phyloP scores from a whole-genome alignment of 345 rosid genomes.

The Brassica rapa region DNA sequence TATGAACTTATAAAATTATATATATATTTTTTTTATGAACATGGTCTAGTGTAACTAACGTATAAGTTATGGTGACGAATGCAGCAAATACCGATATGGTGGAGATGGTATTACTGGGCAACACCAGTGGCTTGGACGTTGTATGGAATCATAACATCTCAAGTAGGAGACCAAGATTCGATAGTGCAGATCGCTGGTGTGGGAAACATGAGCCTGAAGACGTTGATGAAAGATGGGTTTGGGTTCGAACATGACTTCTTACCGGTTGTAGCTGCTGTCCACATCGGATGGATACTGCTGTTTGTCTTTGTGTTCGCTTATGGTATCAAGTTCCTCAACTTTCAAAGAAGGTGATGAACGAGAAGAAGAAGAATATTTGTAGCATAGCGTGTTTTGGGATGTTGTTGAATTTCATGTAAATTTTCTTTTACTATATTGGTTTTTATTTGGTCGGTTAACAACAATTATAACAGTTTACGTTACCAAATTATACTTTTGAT shows the following conservation, averaged over 20 bases:
- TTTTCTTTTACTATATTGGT: not conserved
- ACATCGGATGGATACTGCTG: conserved; percentile 52
- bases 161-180: conserved; percentile 57
- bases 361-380: not conserved
- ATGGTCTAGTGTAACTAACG: not conserved
- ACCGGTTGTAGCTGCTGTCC: conserved; percentile 59
- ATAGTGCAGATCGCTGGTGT: conserved; percentile 49
- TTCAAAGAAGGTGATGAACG: conserved; percentile 52
- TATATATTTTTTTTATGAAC: no score
- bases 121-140: conserved; percentile 80
- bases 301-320: conserved; percentile 54
- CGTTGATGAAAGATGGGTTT: conserved; percentile 47
- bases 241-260: conserved; percentile 66
- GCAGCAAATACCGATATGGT: conserved; percentile 86
- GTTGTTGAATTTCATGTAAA: conserved; percentile 20
- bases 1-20: no score
- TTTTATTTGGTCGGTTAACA: conserved; percentile 1
- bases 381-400: not conserved
- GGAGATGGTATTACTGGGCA: conserved; percentile 93
- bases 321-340: conserved; percentile 62
- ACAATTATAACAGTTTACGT: not conserved
- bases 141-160: conserved; percentile 74
- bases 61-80: not conserved
- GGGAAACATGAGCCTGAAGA: conserved; percentile 34
- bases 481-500: not conserved